Evolutionary conservation across 2,329 filamentous ascomycete genomes (phyloP), one percentile per base, ranked within the genome.

Genomic region (Sporothrix brunneoviolacea): DNA sequence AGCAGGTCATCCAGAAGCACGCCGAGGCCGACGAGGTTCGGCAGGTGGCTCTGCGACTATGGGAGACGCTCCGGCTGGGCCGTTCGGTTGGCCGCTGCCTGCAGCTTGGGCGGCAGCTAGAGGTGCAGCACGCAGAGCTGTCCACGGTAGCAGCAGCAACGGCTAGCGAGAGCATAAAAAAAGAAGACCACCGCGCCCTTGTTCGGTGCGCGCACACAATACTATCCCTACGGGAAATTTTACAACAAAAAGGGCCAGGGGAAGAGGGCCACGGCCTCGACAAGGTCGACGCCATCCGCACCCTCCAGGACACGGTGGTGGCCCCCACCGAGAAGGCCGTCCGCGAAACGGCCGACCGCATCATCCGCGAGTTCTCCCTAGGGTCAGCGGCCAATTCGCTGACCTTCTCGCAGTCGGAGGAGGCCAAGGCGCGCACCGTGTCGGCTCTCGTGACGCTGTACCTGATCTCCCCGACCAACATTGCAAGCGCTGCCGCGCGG

Each of bases 1-100:
- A 82, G 63, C 89, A 97, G 64, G 90, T 97, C 38, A 76, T 89
- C 47, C 80, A 86, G 60, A 88, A 91, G 59, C 88, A 95, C 71
- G 85, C 88, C 60, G 84, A 85, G 50, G 91, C 93, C 0, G 86
- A 94, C 51, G 83, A 93, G 67, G 87, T 95, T 8, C 79, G 84
- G 9, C 68, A 84, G 47, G 87, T 88, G 10, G 86, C 88, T 1
- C 80, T 86, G 60, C 79, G 90, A 10, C 76, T 96, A 24, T 88
- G 88, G 76, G 81, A 88, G 61, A 89, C 91, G 0, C 74, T 95
- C 54, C 79, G 82, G 54, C 72, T 97, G 3, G 86, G 86, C 1
- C 74, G 91, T 38, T 80, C 84, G 0, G 86, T 95, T 12, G 83
- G 81, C 38, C 76, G 91, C 46, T 91, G 86, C 62, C 73, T 97